Evolutionary conservation across 352 stramenopile species (phyloP).

Genomic region (Pythium myriotylum): DNA sequence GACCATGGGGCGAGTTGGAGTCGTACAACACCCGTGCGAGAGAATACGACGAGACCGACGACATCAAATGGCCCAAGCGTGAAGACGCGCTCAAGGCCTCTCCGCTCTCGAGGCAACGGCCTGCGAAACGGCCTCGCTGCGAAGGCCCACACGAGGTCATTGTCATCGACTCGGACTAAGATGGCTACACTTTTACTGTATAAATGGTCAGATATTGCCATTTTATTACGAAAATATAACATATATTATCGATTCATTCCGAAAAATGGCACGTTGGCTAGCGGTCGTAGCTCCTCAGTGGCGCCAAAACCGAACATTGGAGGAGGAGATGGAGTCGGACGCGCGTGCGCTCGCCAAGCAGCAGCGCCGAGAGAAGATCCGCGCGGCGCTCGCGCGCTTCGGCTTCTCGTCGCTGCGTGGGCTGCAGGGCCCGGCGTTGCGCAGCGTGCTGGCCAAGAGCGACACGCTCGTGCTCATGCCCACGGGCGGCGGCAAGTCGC

Average conservation of each 20-base stretch:
- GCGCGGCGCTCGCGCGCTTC: conserved; percentile 43
- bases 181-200: conserved; percentile 14
- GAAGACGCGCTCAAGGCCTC: not conserved
- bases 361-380: conserved; percentile 51
- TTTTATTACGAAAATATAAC: not conserved
- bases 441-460: conserved; percentile 43
- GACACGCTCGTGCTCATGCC: conserved; percentile 91
- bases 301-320: not conserved
- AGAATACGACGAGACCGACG: conserved; percentile 2
- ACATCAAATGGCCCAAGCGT: conserved; percentile 18
- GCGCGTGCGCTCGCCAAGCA: conserved; percentile 27
- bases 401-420: conserved; percentile 48
- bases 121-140: conserved; percentile 1
- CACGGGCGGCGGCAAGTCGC: conserved; percentile 97
- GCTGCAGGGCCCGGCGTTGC: conserved; percentile 45
- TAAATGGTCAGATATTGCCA: not conserved
- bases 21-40: conserved; percentile 27
- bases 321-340: not conserved
- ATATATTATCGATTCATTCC: no score
- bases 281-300: not conserved
- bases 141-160: conserved; percentile 5
- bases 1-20: conserved; percentile 22
- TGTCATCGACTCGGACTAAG: conserved; percentile 16
- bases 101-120: not conserved
- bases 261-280: not conserved